Percentiles rank a stretch among this genome's conserved stretches.
Evolutionary conservation across 2,329 filamentous ascomycete species (phyloP).

Genomic region (Fusarium mundagurra): DNA sequence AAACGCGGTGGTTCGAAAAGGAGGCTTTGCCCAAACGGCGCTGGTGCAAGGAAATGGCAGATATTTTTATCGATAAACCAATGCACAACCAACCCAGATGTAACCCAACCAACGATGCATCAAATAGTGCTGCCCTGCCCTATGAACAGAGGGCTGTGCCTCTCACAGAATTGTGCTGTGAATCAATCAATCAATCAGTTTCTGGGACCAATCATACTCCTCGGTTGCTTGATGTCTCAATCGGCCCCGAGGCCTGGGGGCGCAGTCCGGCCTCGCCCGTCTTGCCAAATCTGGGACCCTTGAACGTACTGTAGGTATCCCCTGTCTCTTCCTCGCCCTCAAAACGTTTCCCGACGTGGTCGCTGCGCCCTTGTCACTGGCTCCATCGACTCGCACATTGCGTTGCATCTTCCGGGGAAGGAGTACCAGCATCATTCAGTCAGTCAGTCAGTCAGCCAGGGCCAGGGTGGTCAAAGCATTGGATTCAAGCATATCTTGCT

Average conservation of each 20-base stretch:
- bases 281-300: constrained; percentile 6
- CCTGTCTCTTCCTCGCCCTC: constrained; percentile 1
- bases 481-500: constrained; percentile 2
- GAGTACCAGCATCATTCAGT: constrained; percentile 18
- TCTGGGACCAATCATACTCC: constrained; percentile 34
- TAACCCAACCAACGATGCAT: constrained; percentile 19
- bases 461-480: not conserved
- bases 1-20: constrained; percentile 17
- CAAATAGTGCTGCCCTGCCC: constrained; percentile 5
- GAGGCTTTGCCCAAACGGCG: constrained; percentile 23
- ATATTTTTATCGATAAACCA: constrained; percentile 41
- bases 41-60: constrained; percentile 31
- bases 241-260: constrained; percentile 39
- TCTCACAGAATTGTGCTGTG: constrained; percentile 4
- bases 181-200: not conserved
- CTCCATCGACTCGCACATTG: constrained; percentile 2
- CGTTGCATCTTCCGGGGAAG: constrained; percentile 31
- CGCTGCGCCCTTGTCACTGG: constrained; percentile 28
- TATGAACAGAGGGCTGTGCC: constrained; percentile 30
- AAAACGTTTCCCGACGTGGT: constrained; percentile 21
- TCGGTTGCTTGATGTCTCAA: constrained; percentile 33
- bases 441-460: not conserved
- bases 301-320: not conserved
- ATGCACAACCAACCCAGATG: constrained; percentile 20
- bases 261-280: constrained; percentile 41